Percentiles rank a stretch among this genome's conserved stretches.
phyloP scores from a whole-genome alignment of 345 rosid species.

The Corymbia maculata region DNA sequence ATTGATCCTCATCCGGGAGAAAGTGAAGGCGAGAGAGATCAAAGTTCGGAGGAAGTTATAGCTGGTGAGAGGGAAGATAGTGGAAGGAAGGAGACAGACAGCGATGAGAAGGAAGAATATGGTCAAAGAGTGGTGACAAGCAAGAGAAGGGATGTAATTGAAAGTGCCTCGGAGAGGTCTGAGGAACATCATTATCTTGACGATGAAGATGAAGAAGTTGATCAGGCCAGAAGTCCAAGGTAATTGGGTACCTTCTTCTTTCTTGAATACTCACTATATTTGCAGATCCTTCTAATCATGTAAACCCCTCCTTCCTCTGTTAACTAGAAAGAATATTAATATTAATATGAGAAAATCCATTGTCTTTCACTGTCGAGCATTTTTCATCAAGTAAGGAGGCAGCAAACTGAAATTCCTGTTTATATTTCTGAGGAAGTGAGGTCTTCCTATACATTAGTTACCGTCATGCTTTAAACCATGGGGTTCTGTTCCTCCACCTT shows the following conservation, averaged over 20 bases:
- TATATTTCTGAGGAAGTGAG: neutral
- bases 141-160: conserved; percentile 51
- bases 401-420: neutral
- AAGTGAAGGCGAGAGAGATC: conserved; percentile 92
- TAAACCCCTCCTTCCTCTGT: neutral
- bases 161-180: conserved; percentile 89
- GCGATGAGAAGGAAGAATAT: conserved; percentile 65
- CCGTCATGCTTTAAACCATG: neutral
- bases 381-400: neutral
- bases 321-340: neutral
- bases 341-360: neutral
- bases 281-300: neutral
- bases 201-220: conserved; percentile 86
- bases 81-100: conserved; percentile 56
- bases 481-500: neutral
- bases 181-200: conserved; percentile 58
- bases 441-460: neutral
- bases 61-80: conserved; percentile 65
- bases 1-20: conserved; percentile 77
- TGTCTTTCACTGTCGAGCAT: neutral
- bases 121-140: conserved; percentile 52
- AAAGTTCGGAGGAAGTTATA: conserved; percentile 68
- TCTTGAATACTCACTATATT: neutral
- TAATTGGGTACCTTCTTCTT: conserved; percentile 5
- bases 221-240: conserved; percentile 70